A percentile compares a stretch with the other conserved stretches of the same genome.
These are phyloP conservation scores for Beauveria sp. DNA, from an alignment of 2,329 filamentous ascomycete genomes.

Conservation along the genomic window DNA sequence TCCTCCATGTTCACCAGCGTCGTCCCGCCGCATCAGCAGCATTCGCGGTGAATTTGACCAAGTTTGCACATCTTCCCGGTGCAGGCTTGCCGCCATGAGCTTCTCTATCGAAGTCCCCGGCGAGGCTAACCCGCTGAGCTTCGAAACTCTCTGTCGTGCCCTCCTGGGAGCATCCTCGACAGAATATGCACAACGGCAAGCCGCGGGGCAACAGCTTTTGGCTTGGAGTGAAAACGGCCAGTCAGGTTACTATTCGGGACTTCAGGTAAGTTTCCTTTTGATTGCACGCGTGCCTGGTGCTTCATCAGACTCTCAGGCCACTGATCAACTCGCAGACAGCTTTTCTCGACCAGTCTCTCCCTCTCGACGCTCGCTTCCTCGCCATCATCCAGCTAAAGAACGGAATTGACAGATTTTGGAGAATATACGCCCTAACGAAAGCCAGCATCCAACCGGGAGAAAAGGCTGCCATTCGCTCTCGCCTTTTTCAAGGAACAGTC, in stretches of 20 bases:
- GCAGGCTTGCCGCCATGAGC: slow-evolving; percentile 42
- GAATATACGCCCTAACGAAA: slow-evolving; percentile 45
- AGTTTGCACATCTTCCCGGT: background rate
- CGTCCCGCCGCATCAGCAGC: background rate
- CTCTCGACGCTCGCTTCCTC: slow-evolving; percentile 73
- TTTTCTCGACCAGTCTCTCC: slow-evolving; percentile 72
- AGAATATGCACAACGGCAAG: slow-evolving; percentile 55
- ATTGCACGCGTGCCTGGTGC: background rate
- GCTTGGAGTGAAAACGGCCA: slow-evolving; percentile 59
- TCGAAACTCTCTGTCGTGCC: slow-evolving; percentile 55
- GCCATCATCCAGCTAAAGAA: slow-evolving; percentile 94
- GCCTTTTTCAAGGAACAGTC: slow-evolving; percentile 68
- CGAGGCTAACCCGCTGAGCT: slow-evolving; percentile 65
- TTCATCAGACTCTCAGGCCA: background rate
- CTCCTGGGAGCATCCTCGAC: slow-evolving; percentile 57
- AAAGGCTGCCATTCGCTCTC: slow-evolving; percentile 67
- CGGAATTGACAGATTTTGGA: slow-evolving; percentile 92
- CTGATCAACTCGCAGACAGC: slow-evolving; percentile 49
- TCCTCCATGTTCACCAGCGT: slow-evolving; percentile 7
- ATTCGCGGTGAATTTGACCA: background rate
- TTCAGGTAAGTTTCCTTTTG: slow-evolving; percentile 47
- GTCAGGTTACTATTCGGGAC: slow-evolving; percentile 56
- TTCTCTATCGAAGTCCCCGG: slow-evolving; percentile 72
- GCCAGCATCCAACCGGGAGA: slow-evolving; percentile 68
- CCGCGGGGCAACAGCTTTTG: slow-evolving; percentile 58